phyloP scores from a whole-genome alignment of 2,329 filamentous ascomycete species.

The Proliferodiscus dingleyae region DNA sequence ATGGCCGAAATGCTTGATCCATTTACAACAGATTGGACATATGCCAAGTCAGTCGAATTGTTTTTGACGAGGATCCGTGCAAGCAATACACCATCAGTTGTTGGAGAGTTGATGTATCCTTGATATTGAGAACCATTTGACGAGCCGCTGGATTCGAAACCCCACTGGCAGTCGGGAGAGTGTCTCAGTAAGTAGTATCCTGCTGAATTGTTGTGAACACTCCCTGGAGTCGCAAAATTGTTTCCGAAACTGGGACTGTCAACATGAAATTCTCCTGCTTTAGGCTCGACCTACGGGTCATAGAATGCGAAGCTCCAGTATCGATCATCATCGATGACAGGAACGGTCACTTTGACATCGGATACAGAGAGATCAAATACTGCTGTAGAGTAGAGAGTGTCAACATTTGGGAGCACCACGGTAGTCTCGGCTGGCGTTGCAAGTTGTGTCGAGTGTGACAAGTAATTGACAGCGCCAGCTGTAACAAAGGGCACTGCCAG shows the following conservation, averaged over 20 bases:
- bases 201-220: neutral
- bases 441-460: neutral
- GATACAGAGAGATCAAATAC: conserved; percentile 9
- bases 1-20: neutral
- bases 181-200: conserved; percentile 5
- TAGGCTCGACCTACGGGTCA: conserved; percentile 5
- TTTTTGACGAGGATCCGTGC: conserved; percentile 5
- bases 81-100: conserved; percentile 4
- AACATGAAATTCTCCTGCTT: neutral
- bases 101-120: conserved; percentile 7
- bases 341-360: conserved; percentile 6
- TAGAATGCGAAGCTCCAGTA: conserved; percentile 11
- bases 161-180: neutral
- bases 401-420: conserved; percentile 8
- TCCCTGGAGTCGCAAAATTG: conserved; percentile 1
- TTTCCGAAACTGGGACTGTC: conserved; percentile 3
- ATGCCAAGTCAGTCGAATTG: neutral
- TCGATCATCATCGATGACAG: conserved; percentile 3
- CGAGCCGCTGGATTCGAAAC: neutral
- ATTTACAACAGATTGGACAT: neutral
- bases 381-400: conserved; percentile 10
- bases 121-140: neutral
- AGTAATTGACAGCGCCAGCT: neutral
- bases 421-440: neutral
- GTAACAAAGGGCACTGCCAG: neutral